Evolutionary conservation across 805 yeast genomes (phyloP), one percentile per base, ranked within the genome.

Genomic region (Wickerhamiella kurtzmanii): DNA sequence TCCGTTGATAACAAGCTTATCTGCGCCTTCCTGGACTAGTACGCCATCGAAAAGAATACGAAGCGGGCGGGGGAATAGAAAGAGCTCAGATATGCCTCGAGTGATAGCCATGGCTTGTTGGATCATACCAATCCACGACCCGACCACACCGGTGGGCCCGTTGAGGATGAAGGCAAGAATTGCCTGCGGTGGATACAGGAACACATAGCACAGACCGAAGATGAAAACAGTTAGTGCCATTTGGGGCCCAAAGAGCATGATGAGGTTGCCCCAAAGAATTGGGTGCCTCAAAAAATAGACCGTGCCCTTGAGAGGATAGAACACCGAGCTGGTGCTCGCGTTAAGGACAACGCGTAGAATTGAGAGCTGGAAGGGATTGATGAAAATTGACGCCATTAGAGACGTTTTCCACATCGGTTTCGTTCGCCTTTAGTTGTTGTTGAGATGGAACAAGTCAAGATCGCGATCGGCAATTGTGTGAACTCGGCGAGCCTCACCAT

Each of bases 101-200:
- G 77, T 65, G 2, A 73, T 57, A 20, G 65, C 61, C 5, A 69
- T 63, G 9, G 73, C 58, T 47, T 69, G 68, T 50, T 70, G 75
- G 18, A 72, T 52, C 22, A 72, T 62, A 2, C 72, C 60, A 13
- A 69, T 52, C 66, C 72, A 66, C 0, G 77, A 71, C 16, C 71
- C 63, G 13, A 74, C 40, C 2, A 73, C 32, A 0, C 78, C 80
- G 11, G 71, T 56, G 0, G 81, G 80, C 2, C 80, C 79, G 21
- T 70, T 61, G 43, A 73, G 57, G 20, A 73, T 45, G 22, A 68
- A 53, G 6, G 70, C 67, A 4, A 72, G 42, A 6, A 67, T 57
- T 1, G 74, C 71, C 44, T 70, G 66, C 1, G 69, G 52, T 0
- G 79, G 79, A 50, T 66, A 73, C n/a, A 72, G 53, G 15, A 66